phyloP scores from a whole-genome alignment of 2,329 filamentous ascomycete genomes.

The Verticillium longisporum region DNA sequence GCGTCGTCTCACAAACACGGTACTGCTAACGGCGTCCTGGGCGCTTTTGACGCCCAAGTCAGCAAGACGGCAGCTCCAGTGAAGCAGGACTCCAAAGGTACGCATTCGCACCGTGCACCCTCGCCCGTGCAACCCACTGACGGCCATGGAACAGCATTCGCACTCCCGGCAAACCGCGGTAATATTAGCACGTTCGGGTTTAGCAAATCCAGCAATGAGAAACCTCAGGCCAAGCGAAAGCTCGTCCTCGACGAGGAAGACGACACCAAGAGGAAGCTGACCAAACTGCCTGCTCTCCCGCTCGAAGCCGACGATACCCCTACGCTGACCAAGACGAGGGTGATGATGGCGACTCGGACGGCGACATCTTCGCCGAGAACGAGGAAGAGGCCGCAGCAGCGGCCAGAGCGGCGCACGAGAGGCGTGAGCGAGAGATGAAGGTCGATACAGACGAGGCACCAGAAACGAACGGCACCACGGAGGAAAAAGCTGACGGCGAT shows the following conservation, averaged over 20 bases:
- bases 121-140: slow-evolving; percentile 15
- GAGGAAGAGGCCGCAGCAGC: slow-evolving; percentile 87
- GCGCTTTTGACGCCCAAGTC: slow-evolving; percentile 34
- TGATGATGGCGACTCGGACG: slow-evolving; percentile 66
- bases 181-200: slow-evolving; percentile 84
- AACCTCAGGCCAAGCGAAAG: slow-evolving; percentile 62
- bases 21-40: slow-evolving; percentile 41
- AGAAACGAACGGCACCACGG: slow-evolving; percentile 28
- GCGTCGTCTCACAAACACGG: slow-evolving; percentile 46
- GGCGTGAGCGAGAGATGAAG: slow-evolving; percentile 64
- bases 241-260: slow-evolving; percentile 87
- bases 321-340: slow-evolving; percentile 58
- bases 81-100: slow-evolving; percentile 29
- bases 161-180: slow-evolving; percentile 59
- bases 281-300: slow-evolving; percentile 76
- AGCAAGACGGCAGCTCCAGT: slow-evolving; percentile 23
- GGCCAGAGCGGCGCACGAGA: slow-evolving; percentile 76
- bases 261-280: slow-evolving; percentile 77
- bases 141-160: slow-evolving; percentile 30
- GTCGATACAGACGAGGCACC: slow-evolving; percentile 44
- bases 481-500: slow-evolving; percentile 19
- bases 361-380: slow-evolving; percentile 69
- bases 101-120: slow-evolving; percentile 9
- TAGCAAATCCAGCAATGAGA: slow-evolving; percentile 63
- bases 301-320: slow-evolving; percentile 55